Evolutionary conservation across 1,284 basidiomycete species (phyloP).

Genomic region (Entoloma clypeatum): DNA sequence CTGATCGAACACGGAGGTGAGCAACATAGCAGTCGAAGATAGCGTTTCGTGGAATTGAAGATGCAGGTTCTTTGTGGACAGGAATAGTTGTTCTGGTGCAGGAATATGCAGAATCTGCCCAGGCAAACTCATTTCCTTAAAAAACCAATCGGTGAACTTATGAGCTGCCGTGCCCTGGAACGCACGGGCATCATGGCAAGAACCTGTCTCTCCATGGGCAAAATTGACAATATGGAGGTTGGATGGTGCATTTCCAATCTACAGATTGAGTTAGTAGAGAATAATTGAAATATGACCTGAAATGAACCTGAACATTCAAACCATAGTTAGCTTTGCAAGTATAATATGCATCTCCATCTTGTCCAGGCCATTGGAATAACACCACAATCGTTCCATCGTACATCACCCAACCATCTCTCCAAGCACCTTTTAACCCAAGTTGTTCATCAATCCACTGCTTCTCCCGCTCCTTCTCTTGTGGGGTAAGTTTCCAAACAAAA

Average conservation of each 20-base stretch:
- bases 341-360: slow-evolving; percentile 28
- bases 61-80: slow-evolving; percentile 33
- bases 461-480: slow-evolving; percentile 34
- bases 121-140: slow-evolving; percentile 35
- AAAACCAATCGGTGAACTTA: slow-evolving; percentile 29
- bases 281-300: slow-evolving; percentile 4
- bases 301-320: slow-evolving; percentile 31
- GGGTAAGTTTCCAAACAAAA: slow-evolving; percentile 28
- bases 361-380: slow-evolving; percentile 22
- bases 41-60: too few species aligned
- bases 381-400: slow-evolving; percentile 29
- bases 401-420: slow-evolving; percentile 27
- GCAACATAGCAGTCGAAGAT: too few species aligned
- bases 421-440: slow-evolving; percentile 22
- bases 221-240: slow-evolving; percentile 35
- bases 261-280: slow-evolving; percentile 5
- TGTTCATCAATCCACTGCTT: slow-evolving; percentile 32
- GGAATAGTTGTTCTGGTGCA: slow-evolving; percentile 26
- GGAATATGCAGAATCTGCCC: slow-evolving; percentile 38
- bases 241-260: slow-evolving; percentile 34
- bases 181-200: slow-evolving; percentile 34
- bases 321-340: slow-evolving; percentile 29
- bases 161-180: slow-evolving; percentile 30
- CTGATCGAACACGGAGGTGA: too few species aligned
- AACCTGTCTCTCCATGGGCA: slow-evolving; percentile 30